Conservation (phyloP, 768 basidiomycete genomes). For the Hericium coralloides region DNA sequence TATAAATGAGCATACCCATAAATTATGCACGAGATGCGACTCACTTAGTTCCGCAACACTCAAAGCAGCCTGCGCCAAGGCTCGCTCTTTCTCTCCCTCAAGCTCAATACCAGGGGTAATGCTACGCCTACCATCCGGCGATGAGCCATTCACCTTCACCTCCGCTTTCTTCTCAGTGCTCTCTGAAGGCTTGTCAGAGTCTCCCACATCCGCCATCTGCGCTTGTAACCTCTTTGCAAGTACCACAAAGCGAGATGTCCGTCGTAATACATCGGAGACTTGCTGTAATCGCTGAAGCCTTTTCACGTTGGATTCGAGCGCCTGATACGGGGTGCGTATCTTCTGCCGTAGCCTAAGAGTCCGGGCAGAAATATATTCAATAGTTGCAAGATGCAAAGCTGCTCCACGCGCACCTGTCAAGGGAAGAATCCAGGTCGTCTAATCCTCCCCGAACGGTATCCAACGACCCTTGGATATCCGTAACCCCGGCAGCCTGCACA, state of each 20-base stretch:
- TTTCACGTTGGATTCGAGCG: constrained; percentile 59
- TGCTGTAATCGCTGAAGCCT: constrained; percentile 74
- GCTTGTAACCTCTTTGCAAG: constrained; percentile 73
- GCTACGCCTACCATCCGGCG: constrained; percentile 6
- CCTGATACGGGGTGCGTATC: constrained; percentile 76
- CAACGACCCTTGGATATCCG: constrained; percentile 62
- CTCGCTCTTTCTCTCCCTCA: constrained; percentile 78
- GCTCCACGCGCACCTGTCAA: constrained; percentile 53
- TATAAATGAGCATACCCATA: neutral
- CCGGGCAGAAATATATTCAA: constrained; percentile 2
- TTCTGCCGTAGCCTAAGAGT: constrained; percentile 65
- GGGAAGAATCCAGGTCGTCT: constrained; percentile 61
- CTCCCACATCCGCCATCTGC: constrained; percentile 70
- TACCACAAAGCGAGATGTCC: constrained; percentile 77
- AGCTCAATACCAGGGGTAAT: constrained; percentile 24
- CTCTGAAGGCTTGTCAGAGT: constrained; percentile 6
- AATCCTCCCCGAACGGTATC: constrained; percentile 60
- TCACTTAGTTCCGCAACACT: constrained; percentile 85
- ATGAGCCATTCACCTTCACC: constrained; percentile 7
- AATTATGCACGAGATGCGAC: constrained; percentile 18
- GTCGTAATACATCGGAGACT: constrained; percentile 75
- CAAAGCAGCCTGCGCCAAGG: constrained; percentile 89
- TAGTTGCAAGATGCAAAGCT: neutral
- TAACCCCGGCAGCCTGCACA: constrained; percentile 71
- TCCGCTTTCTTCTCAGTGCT: constrained; percentile 5